phyloP scores from a whole-genome alignment of 352 stramenopile genomes.

The Pythium brachiatum region DNA sequence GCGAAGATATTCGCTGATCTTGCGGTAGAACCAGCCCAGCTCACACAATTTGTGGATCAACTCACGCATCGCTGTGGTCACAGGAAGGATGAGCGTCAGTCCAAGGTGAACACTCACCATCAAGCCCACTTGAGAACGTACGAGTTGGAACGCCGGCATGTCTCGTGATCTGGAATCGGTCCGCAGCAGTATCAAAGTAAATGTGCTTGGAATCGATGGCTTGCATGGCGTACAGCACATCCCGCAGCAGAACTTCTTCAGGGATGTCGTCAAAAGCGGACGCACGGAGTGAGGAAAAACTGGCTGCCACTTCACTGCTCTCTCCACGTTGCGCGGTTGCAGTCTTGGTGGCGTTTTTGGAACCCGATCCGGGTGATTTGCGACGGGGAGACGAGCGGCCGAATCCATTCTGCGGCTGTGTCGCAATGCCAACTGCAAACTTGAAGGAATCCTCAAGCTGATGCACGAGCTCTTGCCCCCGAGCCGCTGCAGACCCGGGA shows the following conservation, averaged over 20 bases:
- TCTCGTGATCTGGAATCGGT: constrained; percentile 80
- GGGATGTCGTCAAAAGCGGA: constrained; percentile 64
- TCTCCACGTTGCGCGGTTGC: constrained; percentile 17
- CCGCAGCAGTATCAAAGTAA: constrained; percentile 72
- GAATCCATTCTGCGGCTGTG: constrained; percentile 14
- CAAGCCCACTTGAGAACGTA: constrained; percentile 30
- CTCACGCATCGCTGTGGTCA: constrained; percentile 65
- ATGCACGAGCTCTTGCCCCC: constrained; percentile 34
- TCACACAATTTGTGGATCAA: constrained; percentile 83
- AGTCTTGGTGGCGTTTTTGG: constrained; percentile 29
- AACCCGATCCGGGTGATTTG: constrained; percentile 16
- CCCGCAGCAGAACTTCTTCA: constrained; percentile 88
- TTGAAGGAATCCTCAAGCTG: constrained; percentile 81
- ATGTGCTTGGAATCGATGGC: constrained; percentile 91
- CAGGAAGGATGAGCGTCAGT: neutral
- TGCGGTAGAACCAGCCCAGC: constrained; percentile 89
- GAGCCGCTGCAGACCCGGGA: constrained; percentile 6
- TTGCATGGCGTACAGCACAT: constrained; percentile 91
- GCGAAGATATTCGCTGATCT: constrained; percentile 79
- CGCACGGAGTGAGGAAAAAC: constrained; percentile 4
- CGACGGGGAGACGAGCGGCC: constrained; percentile 15
- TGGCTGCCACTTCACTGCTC: neutral
- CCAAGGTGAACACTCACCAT: neutral
- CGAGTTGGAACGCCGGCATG: constrained; percentile 73
- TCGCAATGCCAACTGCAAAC: constrained; percentile 62